phyloP scores from a whole-genome alignment of 805 yeast genomes.

The Tetrapisispora taiwanensis region DNA sequence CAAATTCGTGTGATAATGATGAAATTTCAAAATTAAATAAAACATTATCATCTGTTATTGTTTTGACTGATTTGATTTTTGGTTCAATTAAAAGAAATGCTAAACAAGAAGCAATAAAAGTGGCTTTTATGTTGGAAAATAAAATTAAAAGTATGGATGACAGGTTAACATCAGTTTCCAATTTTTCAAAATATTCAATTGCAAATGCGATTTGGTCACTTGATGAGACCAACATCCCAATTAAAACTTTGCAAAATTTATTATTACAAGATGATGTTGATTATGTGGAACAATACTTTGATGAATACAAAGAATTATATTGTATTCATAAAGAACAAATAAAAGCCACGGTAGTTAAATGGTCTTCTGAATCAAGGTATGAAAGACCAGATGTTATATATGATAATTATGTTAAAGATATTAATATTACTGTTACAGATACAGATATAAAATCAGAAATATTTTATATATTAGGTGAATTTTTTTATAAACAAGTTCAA shows the following conservation, averaged over 20 bases:
- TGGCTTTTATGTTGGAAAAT: constrained; percentile 10
- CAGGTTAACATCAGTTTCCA: constrained; percentile 16
- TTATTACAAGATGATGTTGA: constrained; percentile 2
- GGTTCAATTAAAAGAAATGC: constrained; percentile 9
- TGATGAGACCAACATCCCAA: constrained; percentile 46
- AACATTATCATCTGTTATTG: constrained; percentile 3
- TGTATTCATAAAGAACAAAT: constrained; percentile 17
- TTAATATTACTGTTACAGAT: constrained; percentile 14
- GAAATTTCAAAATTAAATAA: not conserved
- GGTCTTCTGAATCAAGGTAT: constrained; percentile 65
- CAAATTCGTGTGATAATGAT: not conserved
- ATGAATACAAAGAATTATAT: constrained; percentile 2
- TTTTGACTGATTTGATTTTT: constrained; percentile 8
- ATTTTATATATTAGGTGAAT: constrained; percentile 54
- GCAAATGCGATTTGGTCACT: constrained; percentile 61
- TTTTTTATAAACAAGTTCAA: constrained; percentile 58
- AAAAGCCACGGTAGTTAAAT: constrained; percentile 42
- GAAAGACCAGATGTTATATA: constrained; percentile 54
- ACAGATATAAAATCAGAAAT: constrained; percentile 34
- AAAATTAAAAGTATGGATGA: constrained; percentile 3
- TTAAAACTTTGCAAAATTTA: constrained; percentile 39
- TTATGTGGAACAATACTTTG: not conserved
- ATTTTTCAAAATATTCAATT: constrained; percentile 29
- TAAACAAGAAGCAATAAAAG: constrained; percentile 18
- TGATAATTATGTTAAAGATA: constrained; percentile 41